A percentile compares a stretch with the other conserved stretches of the same genome.
phyloP scores from a whole-genome alignment of 345 rosid genomes.

The Draba incana region DNA sequence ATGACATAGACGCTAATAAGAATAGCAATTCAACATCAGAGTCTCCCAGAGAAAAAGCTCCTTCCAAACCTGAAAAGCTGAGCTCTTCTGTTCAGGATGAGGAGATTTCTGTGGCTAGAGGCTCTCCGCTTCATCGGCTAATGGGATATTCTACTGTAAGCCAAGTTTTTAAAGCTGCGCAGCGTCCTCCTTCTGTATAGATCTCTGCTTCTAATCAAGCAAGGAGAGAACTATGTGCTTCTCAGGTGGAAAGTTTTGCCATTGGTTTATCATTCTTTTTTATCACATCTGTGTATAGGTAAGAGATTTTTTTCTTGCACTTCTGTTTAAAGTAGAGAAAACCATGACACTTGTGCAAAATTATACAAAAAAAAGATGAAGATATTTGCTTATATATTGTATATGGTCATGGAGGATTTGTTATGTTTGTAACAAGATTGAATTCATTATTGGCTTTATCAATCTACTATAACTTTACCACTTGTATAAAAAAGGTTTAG shows the following conservation, averaged over 20 bases:
- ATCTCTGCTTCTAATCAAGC: constrained; percentile 35
- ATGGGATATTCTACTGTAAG: constrained; percentile 89
- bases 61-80: constrained; percentile 37
- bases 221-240: constrained; percentile 14
- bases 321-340: constrained; percentile 28
- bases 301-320: constrained; percentile 29
- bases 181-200: constrained; percentile 33
- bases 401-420: constrained; percentile 13
- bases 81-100: constrained; percentile 47
- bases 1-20: constrained; percentile 38
- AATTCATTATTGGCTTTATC: constrained; percentile 33
- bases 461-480: constrained; percentile 22
- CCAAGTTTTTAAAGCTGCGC: constrained; percentile 50
- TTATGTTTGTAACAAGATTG: constrained; percentile 33
- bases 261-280: constrained; percentile 38
- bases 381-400: constrained; percentile 21
- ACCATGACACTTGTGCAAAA: constrained; percentile 34
- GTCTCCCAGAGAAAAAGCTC: constrained; percentile 40
- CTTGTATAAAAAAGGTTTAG: neutral
- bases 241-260: constrained; percentile 30
- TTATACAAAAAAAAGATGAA: constrained; percentile 4
- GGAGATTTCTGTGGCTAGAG: constrained; percentile 46
- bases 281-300: constrained; percentile 38
- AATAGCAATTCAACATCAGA: constrained; percentile 39
- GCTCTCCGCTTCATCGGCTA: constrained; percentile 76